Base-by-base conservation (phyloP, 345 rosid genomes). In the Rhodomyrtus tomentosa region DNA sequence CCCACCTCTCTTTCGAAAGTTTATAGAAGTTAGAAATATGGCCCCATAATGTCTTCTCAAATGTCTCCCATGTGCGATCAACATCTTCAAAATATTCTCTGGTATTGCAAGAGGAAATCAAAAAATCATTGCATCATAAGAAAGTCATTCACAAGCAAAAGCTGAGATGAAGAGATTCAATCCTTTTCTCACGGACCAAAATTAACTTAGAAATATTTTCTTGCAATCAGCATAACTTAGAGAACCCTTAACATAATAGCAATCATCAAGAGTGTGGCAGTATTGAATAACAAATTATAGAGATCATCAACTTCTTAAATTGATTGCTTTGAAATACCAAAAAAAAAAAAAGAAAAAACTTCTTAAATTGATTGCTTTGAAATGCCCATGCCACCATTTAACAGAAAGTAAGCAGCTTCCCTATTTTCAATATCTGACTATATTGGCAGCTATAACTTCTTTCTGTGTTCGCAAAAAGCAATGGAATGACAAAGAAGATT, bases 61-160 rank as follows among this genome's bases (percentile, higher is more conserved):
- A 95, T 79, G 98, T 96, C 90, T 94, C 99, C 99, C 99, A 97
- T 7, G 95, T 95, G 85, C 83, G 92, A 93, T 97, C 99, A 54
- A 97, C 98, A 74, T 97, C 99, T 92, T 97, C 99, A 90, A 97
- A 97, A 91, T 97, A 97, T 91, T 95, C 99, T 86, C 99, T 97
- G 91, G 27, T 79, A 87, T 21, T 53, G 73, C 18, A 36, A 55
- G 86, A 32, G 87, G 49, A 82, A 81, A 55, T 55, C 55, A 18
- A 50, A 88, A 82, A 53, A 58, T 81, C 81, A 84, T 72, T 15
- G 81, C 72, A 81, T 81, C 80, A 81, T 52, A 24, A 38, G 52
- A 76, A 56, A 83, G 84, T 80, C 40, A 80, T 36, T 52, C 84
- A 79, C 55, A 42, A n/a, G 12, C 12, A 50, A 42, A 42, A 48